Conservation (phyloP, 176 grass and related monocot species). For the Musa acuminata region DNA sequence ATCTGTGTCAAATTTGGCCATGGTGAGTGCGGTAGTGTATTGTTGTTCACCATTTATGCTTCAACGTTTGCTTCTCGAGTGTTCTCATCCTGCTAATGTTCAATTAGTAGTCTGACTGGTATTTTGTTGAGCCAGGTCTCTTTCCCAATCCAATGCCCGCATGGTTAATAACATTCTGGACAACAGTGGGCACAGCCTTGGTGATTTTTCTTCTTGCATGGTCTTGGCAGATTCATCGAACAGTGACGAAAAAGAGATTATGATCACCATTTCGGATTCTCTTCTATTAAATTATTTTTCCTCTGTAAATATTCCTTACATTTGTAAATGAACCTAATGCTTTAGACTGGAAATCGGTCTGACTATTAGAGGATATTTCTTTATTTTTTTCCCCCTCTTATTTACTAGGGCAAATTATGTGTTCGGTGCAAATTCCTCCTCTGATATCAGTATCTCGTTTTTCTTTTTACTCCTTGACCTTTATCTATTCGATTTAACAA, state of each 20-base stretch:
- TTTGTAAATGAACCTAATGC: constrained; percentile 2
- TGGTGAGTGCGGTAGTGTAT: constrained; percentile 29
- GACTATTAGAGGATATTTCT: not conserved
- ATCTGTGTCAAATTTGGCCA: constrained; percentile 90
- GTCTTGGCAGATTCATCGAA: constrained; percentile 62
- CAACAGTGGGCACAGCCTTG: constrained; percentile 29
- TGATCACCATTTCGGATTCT: constrained; percentile 32
- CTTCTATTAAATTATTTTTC: constrained; percentile 28
- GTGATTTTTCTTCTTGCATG: constrained; percentile 62
- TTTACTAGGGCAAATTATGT: not conserved
- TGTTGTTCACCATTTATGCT: constrained; percentile 6
- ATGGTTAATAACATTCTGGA: constrained; percentile 72
- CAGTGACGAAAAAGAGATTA: constrained; percentile 57
- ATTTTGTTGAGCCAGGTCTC: constrained; percentile 43
- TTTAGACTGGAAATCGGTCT: constrained; percentile 1
- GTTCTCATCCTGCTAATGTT: not conserved
- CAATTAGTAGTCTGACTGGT: not conserved
- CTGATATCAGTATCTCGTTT: not conserved
- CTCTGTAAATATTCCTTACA: constrained; percentile 59
- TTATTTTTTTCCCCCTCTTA: not conserved
- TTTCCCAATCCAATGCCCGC: constrained; percentile 80
- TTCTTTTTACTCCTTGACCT: not conserved
- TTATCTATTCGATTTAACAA: not conserved
- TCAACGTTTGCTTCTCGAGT: not conserved
- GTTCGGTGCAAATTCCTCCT: not conserved